These are phyloP conservation scores for Huntiella omanensis DNA, from an alignment of 2,329 filamentous ascomycete species.

Conservation along the genomic window DNA sequence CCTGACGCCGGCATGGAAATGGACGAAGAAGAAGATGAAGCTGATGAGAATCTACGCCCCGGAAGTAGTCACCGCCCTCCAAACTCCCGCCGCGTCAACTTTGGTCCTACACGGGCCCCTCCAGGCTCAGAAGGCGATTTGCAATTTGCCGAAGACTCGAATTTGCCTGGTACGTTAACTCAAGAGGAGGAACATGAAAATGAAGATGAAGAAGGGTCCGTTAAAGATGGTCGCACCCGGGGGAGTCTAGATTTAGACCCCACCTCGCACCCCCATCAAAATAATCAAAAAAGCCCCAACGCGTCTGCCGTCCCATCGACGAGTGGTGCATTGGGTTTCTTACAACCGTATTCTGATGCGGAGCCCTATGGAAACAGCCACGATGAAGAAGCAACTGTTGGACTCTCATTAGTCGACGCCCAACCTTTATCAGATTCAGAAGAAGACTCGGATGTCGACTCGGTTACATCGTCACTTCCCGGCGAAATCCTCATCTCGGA, in stretches of 20 bases:
- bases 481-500: constrained; percentile 34
- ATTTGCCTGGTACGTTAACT: constrained; percentile 40
- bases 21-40: neutral
- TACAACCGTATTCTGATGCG: too few species aligned
- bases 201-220: too few species aligned
- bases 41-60: neutral
- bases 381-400: too few species aligned
- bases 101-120: neutral
- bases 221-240: too few species aligned
- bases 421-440: neutral
- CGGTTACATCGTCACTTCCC: constrained; percentile 32
- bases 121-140: neutral
- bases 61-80: neutral
- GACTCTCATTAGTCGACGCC: neutral
- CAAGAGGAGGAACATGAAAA: neutral
- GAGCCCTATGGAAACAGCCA: too few species aligned
- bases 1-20: constrained; percentile 7
- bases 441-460: constrained; percentile 14
- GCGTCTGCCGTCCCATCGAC: too few species aligned
- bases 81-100: neutral
- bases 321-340: too few species aligned
- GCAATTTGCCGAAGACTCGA: constrained; percentile 6
- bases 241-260: too few species aligned
- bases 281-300: too few species aligned
- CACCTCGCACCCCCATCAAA: too few species aligned